Conservation (phyloP, 1,284 basidiomycete species). For the Rhodotorula sp. region DNA sequence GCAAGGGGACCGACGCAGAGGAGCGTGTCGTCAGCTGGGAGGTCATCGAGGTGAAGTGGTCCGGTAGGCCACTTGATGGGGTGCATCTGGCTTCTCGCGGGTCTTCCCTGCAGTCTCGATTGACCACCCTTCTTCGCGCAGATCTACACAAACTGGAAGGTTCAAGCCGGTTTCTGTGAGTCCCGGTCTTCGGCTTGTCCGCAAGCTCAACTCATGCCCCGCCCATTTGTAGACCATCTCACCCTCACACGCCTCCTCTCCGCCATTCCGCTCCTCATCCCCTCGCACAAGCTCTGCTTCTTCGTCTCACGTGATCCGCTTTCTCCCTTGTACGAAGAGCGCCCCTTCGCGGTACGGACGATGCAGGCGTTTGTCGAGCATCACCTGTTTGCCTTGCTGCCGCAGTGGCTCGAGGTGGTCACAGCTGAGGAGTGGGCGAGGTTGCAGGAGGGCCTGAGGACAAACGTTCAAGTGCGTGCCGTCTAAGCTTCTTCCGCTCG, state of each 20-base stretch:
- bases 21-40: conserved; percentile 16
- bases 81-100: neutral
- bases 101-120: no score
- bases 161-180: conserved; percentile 28
- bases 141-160: conserved; percentile 34
- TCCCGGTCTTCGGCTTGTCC: neutral
- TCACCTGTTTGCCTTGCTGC: conserved; percentile 25
- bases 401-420: conserved; percentile 27
- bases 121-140: neutral
- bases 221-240: conserved; percentile 18
- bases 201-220: neutral
- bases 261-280: conserved; percentile 14
- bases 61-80: neutral
- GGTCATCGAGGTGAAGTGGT: conserved; percentile 35
- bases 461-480: neutral
- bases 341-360: conserved; percentile 15
- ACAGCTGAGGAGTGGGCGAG: conserved; percentile 8
- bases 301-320: conserved; percentile 30
- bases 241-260: conserved; percentile 22
- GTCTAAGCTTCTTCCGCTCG: neutral
- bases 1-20: neutral
- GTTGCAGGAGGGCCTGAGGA: conserved; percentile 6
- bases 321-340: conserved; percentile 14
- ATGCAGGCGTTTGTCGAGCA: conserved; percentile 29
- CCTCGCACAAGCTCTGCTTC: conserved; percentile 25